A percentile compares a stretch with the other conserved stretches of the same genome.
Conservation (phyloP, 345 rosid genomes). For the Lepidium africanum region DNA sequence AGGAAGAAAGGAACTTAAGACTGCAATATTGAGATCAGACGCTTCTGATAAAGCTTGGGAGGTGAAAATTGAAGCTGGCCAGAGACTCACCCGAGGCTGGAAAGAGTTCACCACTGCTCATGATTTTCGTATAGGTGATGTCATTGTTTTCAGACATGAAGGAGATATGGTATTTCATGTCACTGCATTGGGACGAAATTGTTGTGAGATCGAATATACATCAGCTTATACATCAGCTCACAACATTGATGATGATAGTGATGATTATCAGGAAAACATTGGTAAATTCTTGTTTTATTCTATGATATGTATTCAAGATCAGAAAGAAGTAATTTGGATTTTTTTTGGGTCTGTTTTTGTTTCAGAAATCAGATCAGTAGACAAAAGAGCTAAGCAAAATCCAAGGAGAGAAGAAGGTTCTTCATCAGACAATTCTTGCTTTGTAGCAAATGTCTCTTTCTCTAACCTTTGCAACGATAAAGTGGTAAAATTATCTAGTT, state of each 20-base stretch:
- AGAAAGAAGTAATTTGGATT: too few species aligned
- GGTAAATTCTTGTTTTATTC: neutral
- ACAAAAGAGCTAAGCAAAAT: conserved; percentile 1
- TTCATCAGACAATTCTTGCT: conserved; percentile 2
- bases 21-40: conserved; percentile 3
- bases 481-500: neutral
- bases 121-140: neutral
- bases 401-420: neutral
- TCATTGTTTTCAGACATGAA: neutral
- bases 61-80: neutral
- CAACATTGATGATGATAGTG: neutral
- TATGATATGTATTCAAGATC: neutral
- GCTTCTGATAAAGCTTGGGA: neutral
- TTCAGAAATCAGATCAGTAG: neutral
- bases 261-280: neutral
- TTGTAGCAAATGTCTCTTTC: conserved; percentile 10
- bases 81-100: conserved; percentile 7
- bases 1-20: neutral
- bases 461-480: neutral
- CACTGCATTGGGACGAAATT: neutral
- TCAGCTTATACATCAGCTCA: neutral
- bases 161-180: conserved; percentile 4
- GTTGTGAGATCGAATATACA: neutral
- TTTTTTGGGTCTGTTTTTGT: neutral
- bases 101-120: neutral